These are phyloP conservation scores for Phellinidium pouzarii DNA, from an alignment of 1,284 basidiomycete species.

Conservation along the genomic window DNA sequence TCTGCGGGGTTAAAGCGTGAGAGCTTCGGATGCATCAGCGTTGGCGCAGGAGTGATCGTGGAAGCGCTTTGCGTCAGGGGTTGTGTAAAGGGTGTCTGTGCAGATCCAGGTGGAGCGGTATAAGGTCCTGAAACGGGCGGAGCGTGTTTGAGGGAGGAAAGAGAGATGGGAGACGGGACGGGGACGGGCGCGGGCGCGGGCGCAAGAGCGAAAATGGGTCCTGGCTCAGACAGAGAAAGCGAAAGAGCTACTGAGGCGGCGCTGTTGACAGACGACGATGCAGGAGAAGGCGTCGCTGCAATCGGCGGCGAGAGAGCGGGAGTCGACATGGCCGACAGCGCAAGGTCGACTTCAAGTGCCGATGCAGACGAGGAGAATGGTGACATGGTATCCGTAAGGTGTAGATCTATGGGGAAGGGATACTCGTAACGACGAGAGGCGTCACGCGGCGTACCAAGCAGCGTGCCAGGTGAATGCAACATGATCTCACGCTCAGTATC, in stretches of 20 bases:
- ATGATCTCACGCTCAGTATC: conserved; percentile 7
- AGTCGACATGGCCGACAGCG: conserved; percentile 1
- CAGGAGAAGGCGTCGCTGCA: not conserved
- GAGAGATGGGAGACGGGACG: not conserved
- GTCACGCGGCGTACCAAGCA: conserved; percentile 17
- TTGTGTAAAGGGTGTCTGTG: too few relatives aligned
- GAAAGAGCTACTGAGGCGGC: not conserved
- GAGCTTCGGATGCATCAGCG: conserved; percentile 13
- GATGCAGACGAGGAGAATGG: not conserved
- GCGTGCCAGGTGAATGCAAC: conserved; percentile 15
- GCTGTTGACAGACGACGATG: not conserved
- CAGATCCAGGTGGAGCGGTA: not conserved
- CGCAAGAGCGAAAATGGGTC: not conserved
- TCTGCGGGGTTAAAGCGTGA: conserved; percentile 12
- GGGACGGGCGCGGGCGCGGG: not conserved
- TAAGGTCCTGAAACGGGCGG: not conserved
- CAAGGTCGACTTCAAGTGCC: not conserved
- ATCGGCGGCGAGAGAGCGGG: not conserved
- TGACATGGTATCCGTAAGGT: not conserved
- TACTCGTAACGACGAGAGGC: conserved; percentile 16
- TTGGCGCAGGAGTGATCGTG: not conserved
- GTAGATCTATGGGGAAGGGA: conserved; percentile 8
- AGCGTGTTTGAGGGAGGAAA: not conserved
- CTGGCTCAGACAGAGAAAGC: not conserved
- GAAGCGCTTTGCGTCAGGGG: too few relatives aligned